Evolutionary conservation across 768 basidiomycete species (phyloP).

Genomic region (Pulveroboletus sp.): DNA sequence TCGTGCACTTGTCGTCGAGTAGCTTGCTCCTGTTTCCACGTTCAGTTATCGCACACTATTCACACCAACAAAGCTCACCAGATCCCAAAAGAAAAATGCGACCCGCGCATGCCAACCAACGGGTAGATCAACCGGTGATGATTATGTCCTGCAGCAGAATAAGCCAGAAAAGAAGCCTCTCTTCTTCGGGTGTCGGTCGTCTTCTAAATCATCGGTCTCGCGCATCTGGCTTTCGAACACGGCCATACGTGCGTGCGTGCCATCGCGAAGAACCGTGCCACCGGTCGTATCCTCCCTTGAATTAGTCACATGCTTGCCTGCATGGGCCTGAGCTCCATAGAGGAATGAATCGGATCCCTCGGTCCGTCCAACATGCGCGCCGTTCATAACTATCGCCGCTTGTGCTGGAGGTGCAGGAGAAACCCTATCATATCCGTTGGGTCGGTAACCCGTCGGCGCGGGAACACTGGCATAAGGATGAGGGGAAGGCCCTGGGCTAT

Average conservation of each 20-base stretch:
- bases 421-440: conserved; percentile 52
- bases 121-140: conserved; percentile 23
- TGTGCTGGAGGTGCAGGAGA: conserved; percentile 43
- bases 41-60: not conserved
- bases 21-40: conserved; percentile 17
- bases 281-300: conserved; percentile 55
- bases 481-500: conserved; percentile 45
- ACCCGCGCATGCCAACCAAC: conserved; percentile 26
- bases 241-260: conserved; percentile 48
- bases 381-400: conserved; percentile 37
- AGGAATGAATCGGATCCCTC: conserved; percentile 69
- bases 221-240: conserved; percentile 69
- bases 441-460: conserved; percentile 54
- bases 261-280: conserved; percentile 34
- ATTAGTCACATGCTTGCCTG: conserved; percentile 47
- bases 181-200: conserved; percentile 62
- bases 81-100: conserved; percentile 26
- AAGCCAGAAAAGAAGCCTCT: conserved; percentile 61
- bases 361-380: conserved; percentile 40
- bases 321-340: conserved; percentile 50
- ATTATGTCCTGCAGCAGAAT: conserved; percentile 68
- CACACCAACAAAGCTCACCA: conserved; percentile 16
- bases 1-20: conserved; percentile 33
- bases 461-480: conserved; percentile 76
- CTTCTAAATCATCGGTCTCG: conserved; percentile 56